Evolutionary conservation across 345 rosid species (phyloP).

Genomic region (Dimocarpus longan): DNA sequence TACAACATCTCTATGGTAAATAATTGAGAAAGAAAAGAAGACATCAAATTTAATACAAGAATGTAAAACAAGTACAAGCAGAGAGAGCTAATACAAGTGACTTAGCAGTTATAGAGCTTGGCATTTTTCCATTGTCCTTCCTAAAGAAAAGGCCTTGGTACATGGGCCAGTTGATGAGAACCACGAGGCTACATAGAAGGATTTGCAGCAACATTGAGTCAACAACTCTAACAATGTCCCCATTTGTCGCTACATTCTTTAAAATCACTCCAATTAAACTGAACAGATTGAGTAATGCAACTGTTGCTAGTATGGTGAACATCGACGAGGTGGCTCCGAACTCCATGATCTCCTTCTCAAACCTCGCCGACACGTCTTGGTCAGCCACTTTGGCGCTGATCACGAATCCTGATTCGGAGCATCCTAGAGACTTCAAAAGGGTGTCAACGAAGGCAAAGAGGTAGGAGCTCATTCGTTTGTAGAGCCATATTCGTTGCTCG

Average conservation of each 20-base stretch:
- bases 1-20: too few species aligned
- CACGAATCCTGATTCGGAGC: conserved; percentile 25
- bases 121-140: conserved; percentile 71
- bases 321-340: conserved; percentile 28
- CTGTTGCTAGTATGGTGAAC: conserved; percentile 38
- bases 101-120: conserved; percentile 42
- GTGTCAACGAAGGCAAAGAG: conserved; percentile 37
- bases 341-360: conserved; percentile 37
- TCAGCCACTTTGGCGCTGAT: conserved; percentile 30
- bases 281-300: conserved; percentile 35
- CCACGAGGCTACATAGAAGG: conserved; percentile 48
- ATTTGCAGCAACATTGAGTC: conserved; percentile 48
- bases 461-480: conserved; percentile 34
- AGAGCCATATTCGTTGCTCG: conserved; percentile 36
- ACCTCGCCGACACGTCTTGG: conserved; percentile 31
- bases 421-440: conserved; percentile 23
- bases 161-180: conserved; percentile 61
- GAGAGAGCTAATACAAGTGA: conserved; percentile 48
- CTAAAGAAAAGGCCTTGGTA: conserved; percentile 64
- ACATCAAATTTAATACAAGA: conserved; percentile 18
- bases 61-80: conserved; percentile 43
- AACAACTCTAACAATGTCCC: not conserved
- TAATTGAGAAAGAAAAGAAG: not conserved
- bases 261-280: conserved; percentile 16
- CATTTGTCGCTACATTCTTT: not conserved